A percentile compares a stretch with the other conserved stretches of the same genome.
Conservation (phyloP, 192 early-diverging fungal genomes). For the Backusella liffmaniae region DNA sequence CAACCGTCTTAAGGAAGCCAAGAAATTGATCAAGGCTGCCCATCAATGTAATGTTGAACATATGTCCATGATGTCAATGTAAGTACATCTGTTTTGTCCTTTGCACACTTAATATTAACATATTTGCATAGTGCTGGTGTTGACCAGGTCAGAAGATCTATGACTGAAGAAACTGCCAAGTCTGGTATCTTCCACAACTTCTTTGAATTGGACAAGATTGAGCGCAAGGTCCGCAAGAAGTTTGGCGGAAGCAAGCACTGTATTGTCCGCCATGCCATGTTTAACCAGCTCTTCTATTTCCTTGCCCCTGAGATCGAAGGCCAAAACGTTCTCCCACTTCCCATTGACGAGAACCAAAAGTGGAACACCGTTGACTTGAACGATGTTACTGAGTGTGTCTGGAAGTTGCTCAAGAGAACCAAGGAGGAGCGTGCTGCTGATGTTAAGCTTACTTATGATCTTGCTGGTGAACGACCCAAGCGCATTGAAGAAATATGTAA, state of each 20-base stretch:
- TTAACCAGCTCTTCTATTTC: conserved; percentile 26
- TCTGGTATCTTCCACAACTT: conserved; percentile 12
- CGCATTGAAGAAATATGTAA: neutral
- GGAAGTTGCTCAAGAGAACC: neutral
- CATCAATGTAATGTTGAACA: conserved; percentile 8
- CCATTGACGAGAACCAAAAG: conserved; percentile 20
- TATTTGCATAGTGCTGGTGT: conserved; percentile 20
- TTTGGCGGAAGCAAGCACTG: neutral
- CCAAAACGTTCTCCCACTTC: conserved; percentile 10
- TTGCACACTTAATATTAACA: neutral
- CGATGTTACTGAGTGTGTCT: conserved; percentile 20
- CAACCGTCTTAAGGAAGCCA: conserved; percentile 15
- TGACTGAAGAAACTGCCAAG: neutral
- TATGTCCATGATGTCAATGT: conserved; percentile 18
- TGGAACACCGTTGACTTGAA: conserved; percentile 23
- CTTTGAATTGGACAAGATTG: conserved; percentile 16
- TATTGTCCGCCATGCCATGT: conserved; percentile 17
- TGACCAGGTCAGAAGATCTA: conserved; percentile 6
- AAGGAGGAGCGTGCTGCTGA: neutral
- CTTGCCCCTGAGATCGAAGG: conserved; percentile 18
- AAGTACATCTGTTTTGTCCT: conserved; percentile 2
- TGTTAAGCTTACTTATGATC: neutral
- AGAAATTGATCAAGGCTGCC: conserved; percentile 18
- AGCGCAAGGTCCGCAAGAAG: conserved; percentile 9
- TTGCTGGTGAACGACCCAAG: neutral